Base-by-base conservation (phyloP, 306 rosid genomes). In the Cicer cuneatum region DNA sequence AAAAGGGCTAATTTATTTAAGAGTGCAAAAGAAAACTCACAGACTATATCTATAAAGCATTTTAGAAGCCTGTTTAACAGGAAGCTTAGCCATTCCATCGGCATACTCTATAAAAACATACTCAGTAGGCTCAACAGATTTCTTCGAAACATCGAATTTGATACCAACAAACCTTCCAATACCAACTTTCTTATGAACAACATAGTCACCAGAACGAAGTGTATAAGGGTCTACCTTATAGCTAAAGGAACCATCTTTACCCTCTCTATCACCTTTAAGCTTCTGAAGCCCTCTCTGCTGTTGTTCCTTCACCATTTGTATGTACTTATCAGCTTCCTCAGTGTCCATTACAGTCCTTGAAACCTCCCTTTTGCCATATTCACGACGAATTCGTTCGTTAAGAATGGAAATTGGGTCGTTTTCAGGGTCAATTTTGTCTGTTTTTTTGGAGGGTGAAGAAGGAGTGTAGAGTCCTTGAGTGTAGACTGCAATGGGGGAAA, bases 41-140 rank as follows among this genome's bases (percentile, higher is more conserved):
- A 93, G 96, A 82, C 82, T 78, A 76, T 88, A 93, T 80, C 98
- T 91, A 72, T 94, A 94, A 53, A 94, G 96, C 91, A 90, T 81
- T 68, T 90, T 96, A 73, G 97, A 81, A 40, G 98, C 96, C 83
- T 94, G 96, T 61, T 83, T 85, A 42, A 90, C 87, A 73, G 97
- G 97, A 38, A 94, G 93, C 82, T 94, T 94, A 0, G 97, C 98
- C 98, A 94, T 91, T 29, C 93, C 97, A 81, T 94, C 98, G 10
- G 95, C 91, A 74, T 90, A 94, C 87, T 91, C 97, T 7, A 91
- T 87, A 84, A 90, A 94, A 70, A 87, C 98, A 83, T 90, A 91
- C 86, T 93, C 98, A 19, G 74, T 72, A 19, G 83, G 48, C 47
- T 81, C 78, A 0, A 79, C 19, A 47, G 93, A 88, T 69, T 81